These are phyloP conservation scores for Phytophthora litchii DNA, from an alignment of 352 stramenopile genomes.

Conservation along the genomic window DNA sequence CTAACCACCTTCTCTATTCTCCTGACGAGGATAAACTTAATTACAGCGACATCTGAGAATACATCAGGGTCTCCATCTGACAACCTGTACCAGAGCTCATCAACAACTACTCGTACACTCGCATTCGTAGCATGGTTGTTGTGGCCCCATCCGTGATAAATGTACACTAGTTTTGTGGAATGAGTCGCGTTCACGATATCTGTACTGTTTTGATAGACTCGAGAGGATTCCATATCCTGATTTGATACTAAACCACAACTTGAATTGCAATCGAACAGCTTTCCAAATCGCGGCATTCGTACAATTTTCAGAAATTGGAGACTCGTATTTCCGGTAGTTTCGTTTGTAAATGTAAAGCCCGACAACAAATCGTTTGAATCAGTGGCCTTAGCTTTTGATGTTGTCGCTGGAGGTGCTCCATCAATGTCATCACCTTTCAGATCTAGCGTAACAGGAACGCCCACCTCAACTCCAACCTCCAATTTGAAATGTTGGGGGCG, in stretches of 20 bases:
- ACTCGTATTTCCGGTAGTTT: neutral
- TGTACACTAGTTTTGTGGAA: slow-evolving; percentile 59
- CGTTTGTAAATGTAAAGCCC: slow-evolving; percentile 24
- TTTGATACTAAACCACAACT: slow-evolving; percentile 12
- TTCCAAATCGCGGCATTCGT: slow-evolving; percentile 54
- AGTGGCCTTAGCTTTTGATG: neutral
- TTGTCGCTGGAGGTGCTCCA: slow-evolving; percentile 13
- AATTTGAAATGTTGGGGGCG: slow-evolving; percentile 19
- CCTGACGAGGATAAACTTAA: slow-evolving; percentile 38
- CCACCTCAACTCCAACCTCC: slow-evolving; percentile 29
- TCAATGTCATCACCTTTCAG: slow-evolving; percentile 50
- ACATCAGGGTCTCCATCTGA: slow-evolving; percentile 41
- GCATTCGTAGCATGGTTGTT: neutral
- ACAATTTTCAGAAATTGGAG: slow-evolving; percentile 46
- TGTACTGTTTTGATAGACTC: slow-evolving; percentile 27
- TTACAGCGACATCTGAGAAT: slow-evolving; percentile 29
- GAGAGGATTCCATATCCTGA: slow-evolving; percentile 7
- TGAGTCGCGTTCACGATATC: slow-evolving; percentile 26
- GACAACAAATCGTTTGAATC: slow-evolving; percentile 20
- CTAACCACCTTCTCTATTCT: slow-evolving; percentile 5
- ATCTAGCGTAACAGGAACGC: slow-evolving; percentile 35
- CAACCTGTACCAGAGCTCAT: slow-evolving; percentile 62
- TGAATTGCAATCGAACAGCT: slow-evolving; percentile 59
- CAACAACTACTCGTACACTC: slow-evolving; percentile 17
- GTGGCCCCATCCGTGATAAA: slow-evolving; percentile 46